Evolutionary conservation across 2,329 filamentous ascomycete species (phyloP).

Genomic region (Talaromyces pinophilus): DNA sequence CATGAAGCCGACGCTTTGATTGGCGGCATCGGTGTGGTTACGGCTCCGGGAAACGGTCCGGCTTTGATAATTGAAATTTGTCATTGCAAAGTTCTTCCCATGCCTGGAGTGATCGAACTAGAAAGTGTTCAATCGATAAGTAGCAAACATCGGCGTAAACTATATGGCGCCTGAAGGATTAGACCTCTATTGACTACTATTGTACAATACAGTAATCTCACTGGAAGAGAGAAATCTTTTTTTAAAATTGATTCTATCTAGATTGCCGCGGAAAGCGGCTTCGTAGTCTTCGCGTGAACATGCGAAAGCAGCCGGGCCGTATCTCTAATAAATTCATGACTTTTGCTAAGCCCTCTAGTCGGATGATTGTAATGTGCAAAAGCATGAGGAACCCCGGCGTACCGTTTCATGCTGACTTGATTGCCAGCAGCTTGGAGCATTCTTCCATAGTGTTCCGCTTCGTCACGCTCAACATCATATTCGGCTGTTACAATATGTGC

Average conservation of each 20-base stretch:
- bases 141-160: not conserved
- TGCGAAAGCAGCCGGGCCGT: constrained; percentile 25
- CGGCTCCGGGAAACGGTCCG: not conserved
- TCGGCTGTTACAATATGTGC: constrained; percentile 45
- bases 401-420: constrained; percentile 35
- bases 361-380: constrained; percentile 33
- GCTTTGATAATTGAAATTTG: not conserved
- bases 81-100: too few relatives aligned
- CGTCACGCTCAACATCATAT: constrained; percentile 46
- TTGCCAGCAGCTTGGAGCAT: constrained; percentile 41
- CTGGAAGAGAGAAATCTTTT: not conserved
- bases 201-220: not conserved
- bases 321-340: constrained; percentile 34
- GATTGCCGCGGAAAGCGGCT: not conserved
- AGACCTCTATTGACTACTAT: too few relatives aligned
- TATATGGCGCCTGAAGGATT: too few relatives aligned
- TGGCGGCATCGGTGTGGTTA: constrained; percentile 16
- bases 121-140: too few relatives aligned
- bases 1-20: not conserved
- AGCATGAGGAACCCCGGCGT: constrained; percentile 39
- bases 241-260: not conserved
- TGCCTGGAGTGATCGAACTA: too few relatives aligned
- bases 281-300: constrained; percentile 18
- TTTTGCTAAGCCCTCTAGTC: constrained; percentile 29
- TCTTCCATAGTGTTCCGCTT: constrained; percentile 43